phyloP scores from a whole-genome alignment of 2,329 filamentous ascomycete species.

The Sphaerulina musiva region DNA sequence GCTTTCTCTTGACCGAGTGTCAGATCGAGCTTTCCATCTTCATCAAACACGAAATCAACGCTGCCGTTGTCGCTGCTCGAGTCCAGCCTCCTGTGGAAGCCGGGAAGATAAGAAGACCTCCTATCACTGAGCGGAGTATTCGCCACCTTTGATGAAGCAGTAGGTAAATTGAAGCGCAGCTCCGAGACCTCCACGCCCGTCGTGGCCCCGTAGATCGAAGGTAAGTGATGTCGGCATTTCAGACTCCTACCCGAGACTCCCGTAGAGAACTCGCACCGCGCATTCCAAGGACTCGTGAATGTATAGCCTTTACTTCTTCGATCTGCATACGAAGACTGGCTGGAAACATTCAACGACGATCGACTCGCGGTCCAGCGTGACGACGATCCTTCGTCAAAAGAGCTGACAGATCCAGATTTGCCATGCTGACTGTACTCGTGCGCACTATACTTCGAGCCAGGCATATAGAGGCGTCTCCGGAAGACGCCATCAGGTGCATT shows the following conservation, averaged over 20 bases:
- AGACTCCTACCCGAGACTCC: slow-evolving; percentile 60
- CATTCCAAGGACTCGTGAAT: slow-evolving; percentile 81
- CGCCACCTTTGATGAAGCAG: slow-evolving; percentile 34
- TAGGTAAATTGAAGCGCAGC: slow-evolving; percentile 81
- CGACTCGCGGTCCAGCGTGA: not conserved
- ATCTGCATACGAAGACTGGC: slow-evolving; percentile 21
- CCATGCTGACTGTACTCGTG: slow-evolving; percentile 37
- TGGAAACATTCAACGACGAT: not conserved
- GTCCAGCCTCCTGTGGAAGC: slow-evolving; percentile 11
- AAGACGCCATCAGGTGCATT: slow-evolving; percentile 36
- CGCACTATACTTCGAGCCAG: slow-evolving; percentile 37
- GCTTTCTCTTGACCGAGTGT: slow-evolving; percentile 75
- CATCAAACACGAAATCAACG: slow-evolving; percentile 24
- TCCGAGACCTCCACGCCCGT: slow-evolving; percentile 61
- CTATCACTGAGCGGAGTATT: slow-evolving; percentile 28
- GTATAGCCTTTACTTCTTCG: slow-evolving; percentile 60
- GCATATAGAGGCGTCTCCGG: slow-evolving; percentile 44
- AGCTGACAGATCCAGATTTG: slow-evolving; percentile 8
- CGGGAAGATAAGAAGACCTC: slow-evolving; percentile 24
- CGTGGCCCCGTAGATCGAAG: slow-evolving; percentile 29
- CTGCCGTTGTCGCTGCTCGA: slow-evolving; percentile 13
- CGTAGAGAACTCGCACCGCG: slow-evolving; percentile 77
- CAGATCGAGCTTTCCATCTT: slow-evolving; percentile 55
- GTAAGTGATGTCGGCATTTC: slow-evolving; percentile 29
- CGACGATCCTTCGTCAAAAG: slow-evolving; percentile 5